These are phyloP conservation scores for Yamadazyma ubonensis DNA, from an alignment of 805 yeast species.

Conservation along the genomic window DNA sequence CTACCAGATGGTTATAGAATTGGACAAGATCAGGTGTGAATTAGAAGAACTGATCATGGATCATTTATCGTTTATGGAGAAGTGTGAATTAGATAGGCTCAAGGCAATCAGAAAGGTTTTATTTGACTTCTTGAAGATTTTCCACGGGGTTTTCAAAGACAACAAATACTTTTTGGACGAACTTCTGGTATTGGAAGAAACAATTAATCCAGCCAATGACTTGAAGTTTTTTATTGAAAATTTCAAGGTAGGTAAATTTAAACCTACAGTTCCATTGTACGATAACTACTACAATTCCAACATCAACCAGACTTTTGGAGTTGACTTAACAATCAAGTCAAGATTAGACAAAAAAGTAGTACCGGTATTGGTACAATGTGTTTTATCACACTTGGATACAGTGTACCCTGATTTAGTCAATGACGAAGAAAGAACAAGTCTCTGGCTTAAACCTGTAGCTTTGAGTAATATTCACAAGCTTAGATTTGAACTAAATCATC, in stretches of 20 bases:
- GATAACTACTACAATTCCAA: constrained; percentile 77
- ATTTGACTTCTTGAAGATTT: constrained; percentile 65
- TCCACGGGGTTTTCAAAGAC: constrained; percentile 58
- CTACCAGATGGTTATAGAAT: constrained; percentile 49
- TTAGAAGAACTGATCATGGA: constrained; percentile 72
- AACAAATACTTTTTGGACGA: constrained; percentile 61
- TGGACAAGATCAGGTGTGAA: constrained; percentile 68
- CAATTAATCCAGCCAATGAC: constrained; percentile 69
- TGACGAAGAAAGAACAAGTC: constrained; percentile 64
- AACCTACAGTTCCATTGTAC: constrained; percentile 69
- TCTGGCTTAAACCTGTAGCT: constrained; percentile 70
- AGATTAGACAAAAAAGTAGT: constrained; percentile 71
- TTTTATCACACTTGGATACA: constrained; percentile 64
- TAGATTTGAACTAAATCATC: constrained; percentile 51
- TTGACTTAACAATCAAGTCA: constrained; percentile 68
- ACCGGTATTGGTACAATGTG: constrained; percentile 63
- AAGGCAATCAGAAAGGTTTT: constrained; percentile 74
- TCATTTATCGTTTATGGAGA: constrained; percentile 73
- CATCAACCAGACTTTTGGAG: constrained; percentile 73
- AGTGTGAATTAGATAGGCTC: constrained; percentile 77
- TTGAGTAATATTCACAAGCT: constrained; percentile 59
- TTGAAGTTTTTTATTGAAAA: constrained; percentile 63
- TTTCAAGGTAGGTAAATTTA: constrained; percentile 70
- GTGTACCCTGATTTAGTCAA: constrained; percentile 66
- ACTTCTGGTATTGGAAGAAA: constrained; percentile 62